Base-by-base conservation (phyloP, 1,139 yeast genomes). In the Hansenula sp. region DNA sequence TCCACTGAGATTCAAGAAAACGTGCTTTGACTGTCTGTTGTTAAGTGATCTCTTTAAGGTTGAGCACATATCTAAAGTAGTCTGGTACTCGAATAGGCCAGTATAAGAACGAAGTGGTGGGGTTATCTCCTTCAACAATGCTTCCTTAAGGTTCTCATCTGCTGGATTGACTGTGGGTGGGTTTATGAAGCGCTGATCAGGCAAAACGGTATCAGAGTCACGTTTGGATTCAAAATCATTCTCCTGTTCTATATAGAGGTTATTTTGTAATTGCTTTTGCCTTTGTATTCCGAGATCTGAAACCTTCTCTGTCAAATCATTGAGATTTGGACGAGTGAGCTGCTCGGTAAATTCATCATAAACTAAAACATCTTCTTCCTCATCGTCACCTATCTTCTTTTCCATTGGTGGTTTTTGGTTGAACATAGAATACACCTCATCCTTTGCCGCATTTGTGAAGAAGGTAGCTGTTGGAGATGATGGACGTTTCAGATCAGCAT, bases 391-490 rank as follows among this genome's bases (percentile, higher is more conserved):
- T 4, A 41, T 39, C 11, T 41, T 48, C 16, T 47, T 48, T 18
- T 38, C 31, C 18, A 39, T 37, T 14, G 40, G 51, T 2, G 44
- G 28, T 2, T 40, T 39, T 49, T 76, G 80, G 53, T 83, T 87
- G 56, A 87, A 86, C 85, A 89, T 84, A 19, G 75, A 74, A 45
- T 77, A 69, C 1, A 89, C 82, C 51, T 88, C 96, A 40, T 79
- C 77, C 41, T 80, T 75, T 1, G 96, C 95, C 52, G 81, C 78
- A 44, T 78, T 79, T 0, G 96, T 82, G 57, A 74, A 82, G 57
- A 82, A 64, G 0, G 96, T 88, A 52, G 85, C 73, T 0, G 96
- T 88, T 1, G 96, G 96, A 0, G 88, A 80, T 12, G 66, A 63
- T 6, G 76, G 71, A 19, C 62, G 49, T 19, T 53, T 14, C 3